Percentiles rank a stretch among this genome's conserved stretches.
Conservation (phyloP, 192 early-diverging fungal species). For the Lunasporangiospora selenospora region DNA sequence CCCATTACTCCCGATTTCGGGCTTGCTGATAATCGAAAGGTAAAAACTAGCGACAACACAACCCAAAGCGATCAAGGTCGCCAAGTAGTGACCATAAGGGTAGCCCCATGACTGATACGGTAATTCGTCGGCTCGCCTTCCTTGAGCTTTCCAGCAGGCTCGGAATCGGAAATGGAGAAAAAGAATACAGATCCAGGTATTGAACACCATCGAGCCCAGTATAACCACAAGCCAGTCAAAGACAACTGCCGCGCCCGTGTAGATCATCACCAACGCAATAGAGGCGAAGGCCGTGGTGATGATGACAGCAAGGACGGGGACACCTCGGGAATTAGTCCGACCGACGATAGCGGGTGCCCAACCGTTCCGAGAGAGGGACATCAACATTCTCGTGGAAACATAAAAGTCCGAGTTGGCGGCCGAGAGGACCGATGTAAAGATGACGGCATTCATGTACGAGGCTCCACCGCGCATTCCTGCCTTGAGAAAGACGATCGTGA, state of each 20-base stretch:
- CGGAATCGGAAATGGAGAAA: slow-evolving; percentile 86
- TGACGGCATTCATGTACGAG: slow-evolving; percentile 70
- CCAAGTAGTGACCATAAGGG: slow-evolving; percentile 75
- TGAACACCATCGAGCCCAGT: slow-evolving; percentile 76
- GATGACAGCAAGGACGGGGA: slow-evolving; percentile 62
- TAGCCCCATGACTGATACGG: slow-evolving; percentile 79
- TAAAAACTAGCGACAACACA: slow-evolving; percentile 63
- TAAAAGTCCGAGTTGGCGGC: slow-evolving; percentile 81
- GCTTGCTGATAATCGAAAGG: slow-evolving; percentile 53
- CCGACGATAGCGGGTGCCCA: slow-evolving; percentile 63
- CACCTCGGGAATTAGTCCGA: slow-evolving; percentile 53
- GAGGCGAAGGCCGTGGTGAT: slow-evolving; percentile 63
- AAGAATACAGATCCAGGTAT: slow-evolving; percentile 85
- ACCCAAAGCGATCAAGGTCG: slow-evolving; percentile 63
- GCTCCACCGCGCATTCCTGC: slow-evolving; percentile 60
- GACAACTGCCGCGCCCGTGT: slow-evolving; percentile 64
- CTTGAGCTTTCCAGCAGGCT: slow-evolving; percentile 73
- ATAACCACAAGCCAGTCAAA: slow-evolving; percentile 72
- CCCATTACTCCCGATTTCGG: slow-evolving; percentile 53
- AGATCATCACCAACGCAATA: slow-evolving; percentile 61
- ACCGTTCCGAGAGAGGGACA: slow-evolving; percentile 62
- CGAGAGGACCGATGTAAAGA: slow-evolving; percentile 66
- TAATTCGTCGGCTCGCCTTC: slow-evolving; percentile 61
- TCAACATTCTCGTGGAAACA: slow-evolving; percentile 67
- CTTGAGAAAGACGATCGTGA: slow-evolving; percentile 63